phyloP scores from a whole-genome alignment of 345 rosid genomes.

The Corymbia maculata region DNA sequence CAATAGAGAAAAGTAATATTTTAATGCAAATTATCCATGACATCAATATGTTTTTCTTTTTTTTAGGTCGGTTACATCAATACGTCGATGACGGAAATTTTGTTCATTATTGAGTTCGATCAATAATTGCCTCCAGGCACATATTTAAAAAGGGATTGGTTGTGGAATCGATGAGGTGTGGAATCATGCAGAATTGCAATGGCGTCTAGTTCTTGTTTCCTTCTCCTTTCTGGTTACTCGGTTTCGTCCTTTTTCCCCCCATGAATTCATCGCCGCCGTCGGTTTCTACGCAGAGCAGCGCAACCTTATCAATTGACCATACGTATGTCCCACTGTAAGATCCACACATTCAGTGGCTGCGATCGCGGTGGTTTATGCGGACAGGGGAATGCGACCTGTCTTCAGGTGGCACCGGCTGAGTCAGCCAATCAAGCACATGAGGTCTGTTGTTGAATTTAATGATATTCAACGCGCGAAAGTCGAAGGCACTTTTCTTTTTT shows the following conservation, averaged over 20 bases:
- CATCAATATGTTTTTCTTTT: neutral
- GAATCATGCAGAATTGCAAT: neutral
- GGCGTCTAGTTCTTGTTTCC: neutral
- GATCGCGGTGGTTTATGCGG: neutral
- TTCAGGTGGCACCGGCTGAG: neutral
- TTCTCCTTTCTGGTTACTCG: neutral
- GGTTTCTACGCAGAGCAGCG: neutral
- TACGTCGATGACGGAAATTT: neutral
- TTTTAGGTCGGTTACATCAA: neutral
- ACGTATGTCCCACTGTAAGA: neutral
- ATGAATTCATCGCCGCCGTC: neutral
- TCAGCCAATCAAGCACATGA: neutral
- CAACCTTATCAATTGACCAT: neutral
- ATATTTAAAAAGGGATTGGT: neutral
- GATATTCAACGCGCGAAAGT: neutral
- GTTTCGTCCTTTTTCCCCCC: neutral
- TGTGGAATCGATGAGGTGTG: neutral
- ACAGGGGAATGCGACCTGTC: neutral
- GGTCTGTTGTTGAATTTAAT: fast-evolving
- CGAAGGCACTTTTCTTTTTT: neutral
- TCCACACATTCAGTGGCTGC: neutral
- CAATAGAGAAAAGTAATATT: neutral
- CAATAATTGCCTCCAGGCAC: neutral
- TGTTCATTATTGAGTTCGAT: neutral
- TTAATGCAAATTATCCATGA: neutral